A percentile compares a stretch with the other conserved stretches of the same genome.
Evolutionary conservation across 2,329 filamentous ascomycete genomes (phyloP).

Genomic region (Cadophora sp.): DNA sequence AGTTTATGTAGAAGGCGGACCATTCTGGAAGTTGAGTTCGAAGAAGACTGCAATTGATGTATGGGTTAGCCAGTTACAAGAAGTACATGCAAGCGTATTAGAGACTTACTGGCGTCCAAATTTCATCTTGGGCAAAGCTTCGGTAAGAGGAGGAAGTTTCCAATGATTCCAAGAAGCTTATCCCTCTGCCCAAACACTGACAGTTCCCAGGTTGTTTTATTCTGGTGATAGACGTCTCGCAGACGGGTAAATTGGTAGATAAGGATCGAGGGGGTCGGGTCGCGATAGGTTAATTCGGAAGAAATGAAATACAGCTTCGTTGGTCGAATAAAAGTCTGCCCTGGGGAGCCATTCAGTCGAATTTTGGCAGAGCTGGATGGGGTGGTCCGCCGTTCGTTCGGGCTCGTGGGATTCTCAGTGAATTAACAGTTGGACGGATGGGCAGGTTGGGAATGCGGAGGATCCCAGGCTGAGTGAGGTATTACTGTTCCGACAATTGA

Average conservation of each 20-base stretch:
- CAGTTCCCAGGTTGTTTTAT: neutral
- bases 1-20: constrained; percentile 85
- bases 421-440: neutral
- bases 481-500: neutral
- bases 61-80: constrained; percentile 6
- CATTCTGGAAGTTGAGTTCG: constrained; percentile 89
- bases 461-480: constrained; percentile 8
- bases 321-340: constrained; percentile 38
- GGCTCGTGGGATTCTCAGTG: neutral
- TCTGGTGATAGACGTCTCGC: constrained; percentile 5
- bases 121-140: constrained; percentile 56
- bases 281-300: constrained; percentile 30
- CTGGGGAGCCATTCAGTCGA: constrained; percentile 42
- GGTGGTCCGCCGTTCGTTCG: neutral
- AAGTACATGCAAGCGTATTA: constrained; percentile 22
- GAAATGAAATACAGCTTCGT: constrained; percentile 41
- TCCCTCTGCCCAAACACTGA: neutral
- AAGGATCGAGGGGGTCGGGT: constrained; percentile 6
- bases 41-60: constrained; percentile 65
- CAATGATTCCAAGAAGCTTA: neutral
- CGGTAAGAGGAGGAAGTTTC: constrained; percentile 25
- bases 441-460: neutral
- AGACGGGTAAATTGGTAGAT: constrained; percentile 13
- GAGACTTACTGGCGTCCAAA: constrained; percentile 65
- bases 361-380: neutral